Evolutionary conservation across 805 yeast species (phyloP).

Genomic region (Candida boidinii): DNA sequence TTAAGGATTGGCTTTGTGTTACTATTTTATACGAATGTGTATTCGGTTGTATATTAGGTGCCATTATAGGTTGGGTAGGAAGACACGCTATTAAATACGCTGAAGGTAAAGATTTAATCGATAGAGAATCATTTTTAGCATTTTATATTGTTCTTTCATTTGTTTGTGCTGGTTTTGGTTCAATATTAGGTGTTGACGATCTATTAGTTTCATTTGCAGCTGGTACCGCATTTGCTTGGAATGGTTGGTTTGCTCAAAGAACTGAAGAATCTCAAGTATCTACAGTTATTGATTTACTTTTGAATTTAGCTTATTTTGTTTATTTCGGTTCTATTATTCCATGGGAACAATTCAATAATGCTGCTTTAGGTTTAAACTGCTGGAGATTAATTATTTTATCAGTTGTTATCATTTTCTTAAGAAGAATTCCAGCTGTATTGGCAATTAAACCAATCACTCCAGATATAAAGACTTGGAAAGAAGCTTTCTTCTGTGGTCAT

Average conservation of each 20-base stretch:
- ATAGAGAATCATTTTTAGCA: conserved; percentile 51
- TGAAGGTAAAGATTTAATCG: conserved; percentile 43
- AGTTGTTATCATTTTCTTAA: conserved; percentile 38
- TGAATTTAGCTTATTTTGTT: conserved; percentile 59
- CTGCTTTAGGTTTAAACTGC: conserved; percentile 33
- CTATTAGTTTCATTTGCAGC: conserved; percentile 66
- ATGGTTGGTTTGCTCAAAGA: conserved; percentile 52
- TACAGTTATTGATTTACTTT: conserved; percentile 53
- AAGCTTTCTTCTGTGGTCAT: conserved; percentile 65
- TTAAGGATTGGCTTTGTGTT: conserved; percentile 53
- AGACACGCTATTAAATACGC: conserved; percentile 46
- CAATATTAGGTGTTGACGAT: conserved; percentile 65
- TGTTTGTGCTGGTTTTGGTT: conserved; percentile 53
- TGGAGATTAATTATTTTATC: conserved; percentile 49
- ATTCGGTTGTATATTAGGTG: conserved; percentile 47
- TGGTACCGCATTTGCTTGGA: conserved; percentile 69
- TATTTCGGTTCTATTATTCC: conserved; percentile 67
- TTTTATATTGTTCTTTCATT: conserved; percentile 46
- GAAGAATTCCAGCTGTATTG: conserved; percentile 49
- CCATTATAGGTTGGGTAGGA: conserved; percentile 40
- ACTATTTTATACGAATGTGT: conserved; percentile 57
- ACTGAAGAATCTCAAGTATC: conserved; percentile 58
- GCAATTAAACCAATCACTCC: conserved; percentile 50
- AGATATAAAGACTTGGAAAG: conserved; percentile 55
- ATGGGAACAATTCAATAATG: conserved; percentile 52